A percentile compares a stretch with the other conserved stretches of the same genome.
Evolutionary conservation across 305 asterid species (phyloP).

Genomic region (Fraxinus dipetala): DNA sequence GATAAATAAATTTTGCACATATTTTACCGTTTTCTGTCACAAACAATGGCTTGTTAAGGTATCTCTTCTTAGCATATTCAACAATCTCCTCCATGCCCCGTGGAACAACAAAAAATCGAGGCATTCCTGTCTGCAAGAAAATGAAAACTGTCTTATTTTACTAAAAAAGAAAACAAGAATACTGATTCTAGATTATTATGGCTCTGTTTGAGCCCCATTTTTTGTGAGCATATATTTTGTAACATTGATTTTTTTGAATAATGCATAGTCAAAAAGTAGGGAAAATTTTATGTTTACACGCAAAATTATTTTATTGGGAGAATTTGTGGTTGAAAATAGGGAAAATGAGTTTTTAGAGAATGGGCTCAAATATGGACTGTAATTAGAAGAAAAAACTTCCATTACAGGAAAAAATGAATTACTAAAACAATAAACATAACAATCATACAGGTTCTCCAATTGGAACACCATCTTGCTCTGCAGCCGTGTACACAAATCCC

Average conservation of each 20-base stretch:
- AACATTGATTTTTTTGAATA: not conserved
- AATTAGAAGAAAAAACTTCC: not conserved
- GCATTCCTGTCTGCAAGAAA: constrained; percentile 56
- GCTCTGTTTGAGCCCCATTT: not conserved
- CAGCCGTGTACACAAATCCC: constrained; percentile 50
- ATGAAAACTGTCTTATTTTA: not conserved
- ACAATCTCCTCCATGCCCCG: constrained; percentile 65
- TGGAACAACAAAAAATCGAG: constrained; percentile 56
- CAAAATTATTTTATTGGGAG: not conserved
- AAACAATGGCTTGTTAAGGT: constrained; percentile 67
- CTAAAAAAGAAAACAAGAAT: not conserved
- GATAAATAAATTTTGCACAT: not conserved
- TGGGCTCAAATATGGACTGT: not conserved
- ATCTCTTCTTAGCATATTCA: constrained; percentile 55
- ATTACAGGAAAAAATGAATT: not conserved
- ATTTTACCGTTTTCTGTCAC: constrained; percentile 67
- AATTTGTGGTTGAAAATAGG: not conserved
- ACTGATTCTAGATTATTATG: not conserved
- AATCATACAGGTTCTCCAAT: constrained; percentile 67
- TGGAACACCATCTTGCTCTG: constrained; percentile 44
- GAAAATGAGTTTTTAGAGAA: not conserved
- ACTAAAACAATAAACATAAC: not conserved
- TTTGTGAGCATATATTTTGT: not conserved
- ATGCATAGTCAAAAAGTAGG: not conserved
- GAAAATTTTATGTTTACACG: no score